A percentile compares a stretch with the other conserved stretches of the same genome.
Evolutionary conservation across 2,329 filamentous ascomycete species (phyloP).

Genomic region (Colletotrichum sp.): DNA sequence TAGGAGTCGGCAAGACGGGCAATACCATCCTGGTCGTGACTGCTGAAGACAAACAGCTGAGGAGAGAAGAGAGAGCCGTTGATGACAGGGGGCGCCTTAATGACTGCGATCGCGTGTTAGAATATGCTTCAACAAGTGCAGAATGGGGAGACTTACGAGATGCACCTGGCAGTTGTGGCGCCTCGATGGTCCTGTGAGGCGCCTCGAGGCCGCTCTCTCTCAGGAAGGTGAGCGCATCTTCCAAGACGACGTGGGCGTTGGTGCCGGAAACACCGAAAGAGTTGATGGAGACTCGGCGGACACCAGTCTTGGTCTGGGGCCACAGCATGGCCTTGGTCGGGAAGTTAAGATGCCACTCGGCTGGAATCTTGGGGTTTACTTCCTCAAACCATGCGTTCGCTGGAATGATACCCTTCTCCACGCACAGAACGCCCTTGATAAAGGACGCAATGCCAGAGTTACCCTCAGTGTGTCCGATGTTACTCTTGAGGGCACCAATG

Average conservation of each 20-base stretch:
- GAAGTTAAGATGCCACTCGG: conserved; percentile 31
- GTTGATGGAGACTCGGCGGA: conserved; percentile 57
- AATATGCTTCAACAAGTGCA: background rate
- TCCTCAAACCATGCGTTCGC: conserved; percentile 25
- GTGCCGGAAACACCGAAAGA: background rate
- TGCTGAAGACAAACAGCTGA: background rate
- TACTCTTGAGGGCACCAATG: background rate
- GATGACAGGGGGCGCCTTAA: background rate
- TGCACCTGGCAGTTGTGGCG: background rate
- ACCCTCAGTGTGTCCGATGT: background rate
- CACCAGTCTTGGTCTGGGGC: conserved; percentile 33
- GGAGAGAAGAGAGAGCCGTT: background rate
- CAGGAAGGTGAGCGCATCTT: background rate
- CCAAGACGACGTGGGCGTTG: background rate
- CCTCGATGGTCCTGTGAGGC: background rate
- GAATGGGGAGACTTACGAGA: rapidly evolving
- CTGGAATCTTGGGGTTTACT: conserved; percentile 30
- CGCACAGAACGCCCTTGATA: background rate
- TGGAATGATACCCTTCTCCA: background rate
- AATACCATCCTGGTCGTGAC: background rate
- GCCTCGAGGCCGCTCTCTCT: background rate
- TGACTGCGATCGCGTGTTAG: background rate
- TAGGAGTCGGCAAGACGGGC: background rate
- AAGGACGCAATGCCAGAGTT: background rate
- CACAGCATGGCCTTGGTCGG: conserved; percentile 26